Percentiles rank a stretch among this genome's conserved stretches.
phyloP scores from a whole-genome alignment of 345 rosid genomes.

The Arabidopsis suecica region DNA sequence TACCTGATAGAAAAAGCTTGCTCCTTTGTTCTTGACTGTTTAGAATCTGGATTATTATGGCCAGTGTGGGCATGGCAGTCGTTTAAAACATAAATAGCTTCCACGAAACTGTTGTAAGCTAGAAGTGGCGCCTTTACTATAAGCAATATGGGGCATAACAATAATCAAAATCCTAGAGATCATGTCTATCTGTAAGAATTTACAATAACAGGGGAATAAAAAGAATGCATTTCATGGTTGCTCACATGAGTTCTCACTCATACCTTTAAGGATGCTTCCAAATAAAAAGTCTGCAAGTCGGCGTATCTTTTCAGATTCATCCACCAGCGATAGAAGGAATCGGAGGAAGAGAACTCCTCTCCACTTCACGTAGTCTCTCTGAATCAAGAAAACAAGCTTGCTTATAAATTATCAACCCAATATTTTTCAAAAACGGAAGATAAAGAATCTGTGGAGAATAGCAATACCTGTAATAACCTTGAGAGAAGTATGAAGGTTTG shows the following conservation, averaged over 20 bases:
- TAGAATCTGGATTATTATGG: conserved; percentile 53
- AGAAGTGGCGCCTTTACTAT: conserved; percentile 92
- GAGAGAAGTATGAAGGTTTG: conserved; percentile 93
- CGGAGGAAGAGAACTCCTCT: conserved; percentile 87
- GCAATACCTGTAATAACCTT: conserved; percentile 84
- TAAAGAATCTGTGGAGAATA: conserved; percentile 18
- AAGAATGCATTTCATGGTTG: not conserved
- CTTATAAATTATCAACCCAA: not conserved
- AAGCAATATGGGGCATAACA: conserved; percentile 25
- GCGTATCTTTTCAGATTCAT: conserved; percentile 91
- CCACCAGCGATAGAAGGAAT: conserved; percentile 86
- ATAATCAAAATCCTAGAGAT: conserved; percentile 32
- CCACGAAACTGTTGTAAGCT: conserved; percentile 97
- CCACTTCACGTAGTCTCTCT: conserved; percentile 99
- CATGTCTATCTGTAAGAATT: conserved; percentile 1
- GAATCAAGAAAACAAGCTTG: conserved; percentile 27
- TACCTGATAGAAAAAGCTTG: conserved; percentile 76
- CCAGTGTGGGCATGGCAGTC: conserved; percentile 71
- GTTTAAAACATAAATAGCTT: conserved; percentile 86
- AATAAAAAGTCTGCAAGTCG: conserved; percentile 88
- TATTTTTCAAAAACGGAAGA: not conserved
- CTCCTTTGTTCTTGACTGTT: conserved; percentile 59
- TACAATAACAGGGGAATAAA: not conserved
- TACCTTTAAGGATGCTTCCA: conserved; percentile 90
- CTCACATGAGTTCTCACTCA: conserved; percentile 27